Evolutionary conservation across 2,329 filamentous ascomycete species (phyloP), one percentile per base, ranked within the genome.

Genomic region (Decorospora gaudefroyi): DNA sequence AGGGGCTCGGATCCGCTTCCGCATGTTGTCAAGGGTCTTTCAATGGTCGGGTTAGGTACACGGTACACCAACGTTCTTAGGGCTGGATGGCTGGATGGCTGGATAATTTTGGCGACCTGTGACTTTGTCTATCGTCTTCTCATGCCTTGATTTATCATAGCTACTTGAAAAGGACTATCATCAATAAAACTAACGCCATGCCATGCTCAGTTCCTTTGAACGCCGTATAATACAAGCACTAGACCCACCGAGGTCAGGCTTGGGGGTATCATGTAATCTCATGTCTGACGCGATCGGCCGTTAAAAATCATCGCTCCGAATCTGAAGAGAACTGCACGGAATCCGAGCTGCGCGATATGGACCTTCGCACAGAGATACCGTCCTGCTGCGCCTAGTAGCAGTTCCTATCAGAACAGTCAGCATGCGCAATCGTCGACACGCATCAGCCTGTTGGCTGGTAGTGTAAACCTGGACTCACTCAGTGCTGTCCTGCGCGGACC

Each of bases 401-500:
- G 41, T 61, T 56, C 28, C 61, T 64, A 15, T 8, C 9, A 18
- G 6, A 3, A 13, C 11, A 4, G 22, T 39, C 15, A 49, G 41
- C 27, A 27, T 38, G 10, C 11, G 21, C 18, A 8, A 13, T 4
- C n/a, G 33, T 47, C 33, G 42, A 18, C 12, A 25, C 13, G 19
- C 3, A 2, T 6, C n/a, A 3, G 12, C 8, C 23, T 6, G 8
- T 4, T 17, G 19, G 19, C 19, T 22, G 12, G 25, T 7, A n/a
- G 5, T 2, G 2, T 0, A 18, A n/a, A n/a, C n/a, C n/a, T n/a
- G n/a, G 1, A 61, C 69, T 61, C 58, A 74, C 70, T 78, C 76
- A 51, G 71, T 67, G 53, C 74, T 77, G 33, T 76, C 74, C 58
- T 77, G 87, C 3, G 93, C 87, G 7, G 87, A 88, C 59, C 89